Percentiles rank a stretch among this genome's conserved stretches.
phyloP scores from a whole-genome alignment of 148 eudicot species.

The Limonium bicolor region DNA sequence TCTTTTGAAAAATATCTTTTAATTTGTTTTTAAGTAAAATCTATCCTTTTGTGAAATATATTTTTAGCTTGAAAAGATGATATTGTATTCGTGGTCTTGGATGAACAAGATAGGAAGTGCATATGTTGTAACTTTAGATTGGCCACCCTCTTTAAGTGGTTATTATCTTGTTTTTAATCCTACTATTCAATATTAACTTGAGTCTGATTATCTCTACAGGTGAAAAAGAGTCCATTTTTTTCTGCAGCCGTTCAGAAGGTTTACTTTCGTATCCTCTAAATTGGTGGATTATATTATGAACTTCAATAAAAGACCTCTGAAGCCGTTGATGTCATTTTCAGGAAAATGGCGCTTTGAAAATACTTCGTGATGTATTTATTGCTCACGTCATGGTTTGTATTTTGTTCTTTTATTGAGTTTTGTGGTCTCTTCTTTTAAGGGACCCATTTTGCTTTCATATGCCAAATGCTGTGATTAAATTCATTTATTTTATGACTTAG shows the following conservation, averaged over 20 bases:
- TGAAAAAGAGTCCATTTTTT: conserved; percentile 21
- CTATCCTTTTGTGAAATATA: too few relatives aligned
- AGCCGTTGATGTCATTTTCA: conserved; percentile 9
- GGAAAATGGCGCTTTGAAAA: conserved; percentile 46
- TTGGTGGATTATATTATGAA: not conserved
- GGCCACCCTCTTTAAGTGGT: too few relatives aligned
- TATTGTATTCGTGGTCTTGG: too few relatives aligned
- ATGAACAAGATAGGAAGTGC: too few relatives aligned
- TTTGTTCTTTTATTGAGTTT: not conserved
- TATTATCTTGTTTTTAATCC: too few relatives aligned
- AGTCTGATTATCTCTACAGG: conserved; percentile 22
- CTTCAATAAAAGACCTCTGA: not conserved
- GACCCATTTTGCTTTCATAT: not conserved
- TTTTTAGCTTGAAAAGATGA: too few relatives aligned
- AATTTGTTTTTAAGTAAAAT: too few relatives aligned
- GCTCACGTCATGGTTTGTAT: conserved; percentile 75
- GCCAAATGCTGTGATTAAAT: not conserved
- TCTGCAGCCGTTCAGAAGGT: conserved; percentile 29
- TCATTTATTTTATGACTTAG: not conserved
- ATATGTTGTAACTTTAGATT: too few relatives aligned
- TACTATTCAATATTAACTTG: not conserved
- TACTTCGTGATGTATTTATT: conserved; percentile 64
- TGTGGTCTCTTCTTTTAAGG: not conserved
- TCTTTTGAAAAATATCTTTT: too few relatives aligned
- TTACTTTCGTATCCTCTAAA: not conserved